Evolutionary conservation across 1,284 basidiomycete genomes (phyloP).

Genomic region (Kalmanozyma brasiliensis): DNA sequence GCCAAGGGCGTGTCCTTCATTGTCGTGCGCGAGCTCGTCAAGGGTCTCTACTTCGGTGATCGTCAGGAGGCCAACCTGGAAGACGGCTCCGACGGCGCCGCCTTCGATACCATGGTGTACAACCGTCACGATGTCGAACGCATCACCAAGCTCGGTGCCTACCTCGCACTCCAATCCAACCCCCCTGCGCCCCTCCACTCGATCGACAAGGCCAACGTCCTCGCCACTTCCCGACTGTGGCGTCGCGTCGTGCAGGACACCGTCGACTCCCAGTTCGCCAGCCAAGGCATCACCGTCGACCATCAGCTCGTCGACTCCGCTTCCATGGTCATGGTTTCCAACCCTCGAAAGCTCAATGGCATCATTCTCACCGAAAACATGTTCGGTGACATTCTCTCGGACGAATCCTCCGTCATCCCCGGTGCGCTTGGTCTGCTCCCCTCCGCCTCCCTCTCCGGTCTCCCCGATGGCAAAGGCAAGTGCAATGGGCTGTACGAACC

Average conservation of each 20-base stretch:
- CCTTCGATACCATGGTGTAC: slow-evolving; percentile 79
- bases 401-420: slow-evolving; percentile 96
- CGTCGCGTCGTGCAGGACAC: slow-evolving; percentile 73
- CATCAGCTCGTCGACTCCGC: slow-evolving; percentile 93
- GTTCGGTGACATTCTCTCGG: slow-evolving; percentile 79
- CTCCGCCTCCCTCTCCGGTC: slow-evolving; percentile 91
- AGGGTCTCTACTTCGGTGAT: slow-evolving; percentile 80
- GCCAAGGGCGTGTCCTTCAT: slow-evolving; percentile 90
- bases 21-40: slow-evolving; percentile 86
- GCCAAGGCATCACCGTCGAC: slow-evolving; percentile 60
- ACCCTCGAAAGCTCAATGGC: slow-evolving; percentile 93
- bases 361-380: slow-evolving; percentile 71
- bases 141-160: slow-evolving; percentile 93
- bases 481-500: slow-evolving; percentile 92
- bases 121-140: slow-evolving; percentile 89
- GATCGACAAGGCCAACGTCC: slow-evolving; percentile 98
- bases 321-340: slow-evolving; percentile 93
- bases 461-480: slow-evolving; percentile 78
- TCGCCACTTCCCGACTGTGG: slow-evolving; percentile 95
- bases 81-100: slow-evolving; percentile 59
- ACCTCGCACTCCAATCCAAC: slow-evolving; percentile 82
- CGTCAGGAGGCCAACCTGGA: slow-evolving; percentile 80
- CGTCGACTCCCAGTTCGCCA: slow-evolving; percentile 59
- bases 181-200: slow-evolving; percentile 91
- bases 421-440: slow-evolving; percentile 95